Conservation (phyloP, 306 rosid genomes). For the Fragaria iinumae region DNA sequence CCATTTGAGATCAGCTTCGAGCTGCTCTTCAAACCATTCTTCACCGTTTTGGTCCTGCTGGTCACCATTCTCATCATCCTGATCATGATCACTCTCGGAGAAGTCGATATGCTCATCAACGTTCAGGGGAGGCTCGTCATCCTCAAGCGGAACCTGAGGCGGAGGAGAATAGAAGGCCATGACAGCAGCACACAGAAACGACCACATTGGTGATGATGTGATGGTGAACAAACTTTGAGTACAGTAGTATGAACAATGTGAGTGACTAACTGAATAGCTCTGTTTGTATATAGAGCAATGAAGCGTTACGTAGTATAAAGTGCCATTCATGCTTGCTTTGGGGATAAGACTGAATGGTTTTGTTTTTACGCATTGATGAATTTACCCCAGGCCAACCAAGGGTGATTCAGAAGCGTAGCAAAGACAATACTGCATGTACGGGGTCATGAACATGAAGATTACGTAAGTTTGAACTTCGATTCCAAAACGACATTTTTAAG, state of each 20-base stretch:
- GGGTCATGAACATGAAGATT: too few species aligned
- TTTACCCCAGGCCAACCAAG: not conserved
- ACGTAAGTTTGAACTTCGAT: too few species aligned
- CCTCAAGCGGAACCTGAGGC: not conserved
- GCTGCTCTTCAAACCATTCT: constrained; percentile 35
- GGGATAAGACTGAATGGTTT: not conserved
- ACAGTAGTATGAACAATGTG: not conserved
- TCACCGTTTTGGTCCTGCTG: not conserved
- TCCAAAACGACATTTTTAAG: too few species aligned
- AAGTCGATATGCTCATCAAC: not conserved
- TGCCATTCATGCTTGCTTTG: not conserved
- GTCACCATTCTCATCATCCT: not conserved
- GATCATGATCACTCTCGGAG: not conserved
- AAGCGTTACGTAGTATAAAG: not conserved
- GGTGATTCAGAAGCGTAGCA: not conserved
- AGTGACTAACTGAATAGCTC: not conserved
- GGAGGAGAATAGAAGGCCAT: not conserved
- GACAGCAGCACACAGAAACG: constrained; percentile 10
- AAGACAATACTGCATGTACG: not conserved
- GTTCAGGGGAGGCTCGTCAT: not conserved
- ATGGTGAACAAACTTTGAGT: not conserved
- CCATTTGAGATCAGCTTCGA: constrained; percentile 45
- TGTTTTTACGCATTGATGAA: not conserved
- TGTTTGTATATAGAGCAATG: not conserved
- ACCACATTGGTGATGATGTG: not conserved